Conservation (phyloP, 2,329 filamentous ascomycete species). For the Akanthomyces muscarius region DNA sequence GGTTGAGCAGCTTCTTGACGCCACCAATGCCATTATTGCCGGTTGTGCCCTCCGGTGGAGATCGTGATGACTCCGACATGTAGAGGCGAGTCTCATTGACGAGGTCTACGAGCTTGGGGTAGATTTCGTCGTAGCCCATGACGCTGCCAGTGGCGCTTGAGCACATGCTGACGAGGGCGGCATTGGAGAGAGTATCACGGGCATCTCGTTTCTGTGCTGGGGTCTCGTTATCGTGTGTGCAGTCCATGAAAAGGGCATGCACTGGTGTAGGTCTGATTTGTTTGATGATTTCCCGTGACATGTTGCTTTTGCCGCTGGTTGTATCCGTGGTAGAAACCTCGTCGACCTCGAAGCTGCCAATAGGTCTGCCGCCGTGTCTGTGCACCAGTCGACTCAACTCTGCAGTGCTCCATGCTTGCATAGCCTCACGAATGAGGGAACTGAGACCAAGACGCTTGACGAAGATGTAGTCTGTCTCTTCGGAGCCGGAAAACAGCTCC, state of each 20-base stretch:
- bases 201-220: constrained; percentile 94
- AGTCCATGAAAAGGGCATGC: constrained; percentile 97
- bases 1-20: constrained; percentile 88
- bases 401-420: constrained; percentile 95
- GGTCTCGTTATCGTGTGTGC: constrained; percentile 96
- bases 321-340: constrained; percentile 63
- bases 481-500: constrained; percentile 91
- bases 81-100: constrained; percentile 87
- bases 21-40: constrained; percentile 80
- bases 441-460: constrained; percentile 89
- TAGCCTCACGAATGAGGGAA: constrained; percentile 90
- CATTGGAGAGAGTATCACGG: constrained; percentile 88
- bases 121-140: constrained; percentile 97
- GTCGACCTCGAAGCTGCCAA: constrained; percentile 96
- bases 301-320: constrained; percentile 29
- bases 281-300: constrained; percentile 63
- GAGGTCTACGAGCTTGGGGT: constrained; percentile 87
- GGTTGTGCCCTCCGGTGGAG: constrained; percentile 55
- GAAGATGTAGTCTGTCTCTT: constrained; percentile 94
- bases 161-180: constrained; percentile 93
- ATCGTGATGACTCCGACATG: constrained; percentile 67
- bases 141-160: constrained; percentile 91
- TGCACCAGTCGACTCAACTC: constrained; percentile 93
- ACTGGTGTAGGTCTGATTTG: constrained; percentile 84
- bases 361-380: constrained; percentile 86